phyloP scores from a whole-genome alignment of 345 rosid species.

The Ailanthus altissimus region DNA sequence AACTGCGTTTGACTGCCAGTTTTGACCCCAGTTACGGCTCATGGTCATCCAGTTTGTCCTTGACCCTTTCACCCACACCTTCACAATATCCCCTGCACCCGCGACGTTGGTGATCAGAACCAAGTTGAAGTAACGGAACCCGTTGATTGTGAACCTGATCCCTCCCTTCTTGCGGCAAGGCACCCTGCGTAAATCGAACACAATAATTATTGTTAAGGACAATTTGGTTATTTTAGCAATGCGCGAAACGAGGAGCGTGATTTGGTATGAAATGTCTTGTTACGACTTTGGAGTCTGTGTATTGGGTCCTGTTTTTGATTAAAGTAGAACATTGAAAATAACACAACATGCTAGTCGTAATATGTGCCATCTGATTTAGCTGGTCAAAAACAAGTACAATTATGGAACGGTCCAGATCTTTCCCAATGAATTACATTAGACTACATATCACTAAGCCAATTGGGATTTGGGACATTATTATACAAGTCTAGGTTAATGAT shows the following conservation, averaged over 20 bases:
- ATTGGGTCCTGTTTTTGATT: not conserved
- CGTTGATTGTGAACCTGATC: slow-evolving; percentile 57
- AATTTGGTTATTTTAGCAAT: not conserved
- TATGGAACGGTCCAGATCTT: slow-evolving; percentile 1
- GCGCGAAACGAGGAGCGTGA: not conserved
- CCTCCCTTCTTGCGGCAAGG: slow-evolving; percentile 56
- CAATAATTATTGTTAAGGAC: not conserved
- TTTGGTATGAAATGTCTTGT: too few relatives aligned
- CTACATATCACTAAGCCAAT: too few relatives aligned
- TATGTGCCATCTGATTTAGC: not conserved
- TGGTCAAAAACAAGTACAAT: not conserved
- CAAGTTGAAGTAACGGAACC: slow-evolving; percentile 58
- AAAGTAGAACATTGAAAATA: not conserved
- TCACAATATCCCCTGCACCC: slow-evolving; percentile 53
- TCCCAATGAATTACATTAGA: not conserved
- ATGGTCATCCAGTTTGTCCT: slow-evolving; percentile 48
- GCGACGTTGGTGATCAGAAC: slow-evolving; percentile 54
- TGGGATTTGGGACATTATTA: too few relatives aligned
- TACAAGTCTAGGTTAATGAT: too few relatives aligned
- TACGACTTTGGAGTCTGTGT: not conserved
- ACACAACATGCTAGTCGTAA: not conserved
- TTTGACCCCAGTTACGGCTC: slow-evolving; percentile 65
- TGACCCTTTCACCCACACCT: slow-evolving; percentile 50
- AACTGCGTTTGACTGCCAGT: slow-evolving; percentile 58
- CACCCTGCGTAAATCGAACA: slow-evolving; percentile 26